phyloP scores from a whole-genome alignment of 768 basidiomycete species.

The Dendrothele bispora region DNA sequence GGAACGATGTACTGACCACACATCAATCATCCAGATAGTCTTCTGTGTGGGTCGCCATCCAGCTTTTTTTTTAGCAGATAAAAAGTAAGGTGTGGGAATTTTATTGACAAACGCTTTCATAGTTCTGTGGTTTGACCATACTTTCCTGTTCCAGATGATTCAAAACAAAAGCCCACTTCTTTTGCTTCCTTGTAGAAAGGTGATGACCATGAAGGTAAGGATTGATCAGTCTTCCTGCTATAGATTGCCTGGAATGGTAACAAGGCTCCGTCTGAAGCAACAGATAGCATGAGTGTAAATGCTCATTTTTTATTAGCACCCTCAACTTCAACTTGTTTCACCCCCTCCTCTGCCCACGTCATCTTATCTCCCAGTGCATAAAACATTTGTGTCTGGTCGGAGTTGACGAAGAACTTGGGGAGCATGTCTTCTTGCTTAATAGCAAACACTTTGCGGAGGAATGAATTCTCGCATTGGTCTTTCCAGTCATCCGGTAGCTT shows the following conservation, averaged over 20 bases:
- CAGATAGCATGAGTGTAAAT: conserved; percentile 32
- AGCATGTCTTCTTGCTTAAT: conserved; percentile 33
- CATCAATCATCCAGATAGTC: too few relatives aligned
- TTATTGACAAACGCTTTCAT: too few relatives aligned
- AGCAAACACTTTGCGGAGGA: conserved; percentile 22
- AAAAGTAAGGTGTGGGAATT: too few relatives aligned
- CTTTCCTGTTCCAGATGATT: too few relatives aligned
- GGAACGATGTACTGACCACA: too few relatives aligned
- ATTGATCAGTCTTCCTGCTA: conserved; percentile 20
- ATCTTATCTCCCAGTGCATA: conserved; percentile 26
- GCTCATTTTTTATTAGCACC: conserved; percentile 38
- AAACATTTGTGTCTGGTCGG: conserved; percentile 33
- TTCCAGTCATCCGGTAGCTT: conserved; percentile 24
- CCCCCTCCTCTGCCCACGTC: conserved; percentile 24
- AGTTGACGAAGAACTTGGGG: conserved; percentile 27
- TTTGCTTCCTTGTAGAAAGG: too few relatives aligned
- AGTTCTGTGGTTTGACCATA: too few relatives aligned
- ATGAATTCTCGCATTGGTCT: conserved; percentile 18
- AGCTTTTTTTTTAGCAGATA: too few relatives aligned
- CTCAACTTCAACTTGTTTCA: conserved; percentile 31
- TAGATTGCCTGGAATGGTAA: conserved; percentile 36
- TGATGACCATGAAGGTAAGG: conserved; percentile 15
- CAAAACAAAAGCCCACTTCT: too few relatives aligned
- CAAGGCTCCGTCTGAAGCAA: conserved; percentile 23
- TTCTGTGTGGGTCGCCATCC: too few relatives aligned